Evolutionary conservation across 1,284 basidiomycete genomes (phyloP).

Genomic region (Trametes polyzona): DNA sequence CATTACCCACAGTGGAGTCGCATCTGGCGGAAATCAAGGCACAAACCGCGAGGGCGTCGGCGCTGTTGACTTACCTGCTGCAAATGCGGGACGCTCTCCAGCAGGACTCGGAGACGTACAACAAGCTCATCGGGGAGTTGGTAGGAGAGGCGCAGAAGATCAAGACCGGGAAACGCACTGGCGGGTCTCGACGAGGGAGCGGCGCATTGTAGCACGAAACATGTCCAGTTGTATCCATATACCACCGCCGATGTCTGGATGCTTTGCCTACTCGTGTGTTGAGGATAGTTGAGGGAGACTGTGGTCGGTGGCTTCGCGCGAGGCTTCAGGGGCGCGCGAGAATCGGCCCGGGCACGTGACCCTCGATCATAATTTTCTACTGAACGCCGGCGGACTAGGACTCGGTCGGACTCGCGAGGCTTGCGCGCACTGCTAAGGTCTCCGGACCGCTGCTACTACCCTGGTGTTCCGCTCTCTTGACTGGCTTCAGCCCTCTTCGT

Average conservation of each 20-base stretch:
- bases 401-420: neutral
- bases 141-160: slow-evolving; percentile 84
- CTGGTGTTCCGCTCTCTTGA: neutral
- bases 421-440: neutral
- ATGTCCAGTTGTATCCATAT: slow-evolving; percentile 13
- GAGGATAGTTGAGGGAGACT: too few relatives aligned
- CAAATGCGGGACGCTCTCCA: slow-evolving; percentile 84
- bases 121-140: slow-evolving; percentile 78
- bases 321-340: neutral
- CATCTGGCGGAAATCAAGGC: slow-evolving; percentile 67
- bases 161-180: slow-evolving; percentile 59
- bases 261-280: neutral
- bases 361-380: slow-evolving; percentile 25
- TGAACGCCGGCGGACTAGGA: slow-evolving; percentile 13
- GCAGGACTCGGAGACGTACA: slow-evolving; percentile 88
- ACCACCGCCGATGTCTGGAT: neutral
- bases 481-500: neutral
- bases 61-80: slow-evolving; percentile 77
- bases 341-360: slow-evolving; percentile 2
- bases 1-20: slow-evolving; percentile 66
- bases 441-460: neutral
- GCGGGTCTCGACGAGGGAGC: slow-evolving; percentile 55
- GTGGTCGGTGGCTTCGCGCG: neutral
- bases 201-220: slow-evolving; percentile 36
- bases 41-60: slow-evolving; percentile 75